A percentile compares a stretch with the other conserved stretches of the same genome.
These are phyloP conservation scores for Fusarium oxysporum DNA, from an alignment of 2,329 filamentous ascomycete species.

Conservation along the genomic window DNA sequence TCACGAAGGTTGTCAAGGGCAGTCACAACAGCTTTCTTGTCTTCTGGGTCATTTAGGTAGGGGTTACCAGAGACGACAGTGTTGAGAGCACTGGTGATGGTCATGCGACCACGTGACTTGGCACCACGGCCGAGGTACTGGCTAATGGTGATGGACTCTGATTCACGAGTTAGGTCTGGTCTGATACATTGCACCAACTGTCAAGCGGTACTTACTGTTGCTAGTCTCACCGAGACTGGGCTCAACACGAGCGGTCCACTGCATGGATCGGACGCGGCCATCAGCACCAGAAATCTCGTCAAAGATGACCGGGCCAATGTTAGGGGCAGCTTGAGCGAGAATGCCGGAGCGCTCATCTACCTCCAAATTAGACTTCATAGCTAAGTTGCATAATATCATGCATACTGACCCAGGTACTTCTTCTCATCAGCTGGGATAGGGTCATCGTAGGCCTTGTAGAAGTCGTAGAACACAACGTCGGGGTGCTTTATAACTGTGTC, in stretches of 20 bases:
- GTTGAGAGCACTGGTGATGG: slow-evolving; percentile 18
- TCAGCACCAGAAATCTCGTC: slow-evolving; percentile 16
- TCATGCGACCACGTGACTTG: slow-evolving; percentile 15
- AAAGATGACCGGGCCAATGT: slow-evolving; percentile 13
- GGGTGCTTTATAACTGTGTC: slow-evolving; percentile 11
- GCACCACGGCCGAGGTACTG: slow-evolving; percentile 20
- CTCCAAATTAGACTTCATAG: background rate
- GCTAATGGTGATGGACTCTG: slow-evolving; percentile 17
- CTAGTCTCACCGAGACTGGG: slow-evolving; percentile 5
- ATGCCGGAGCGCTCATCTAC: slow-evolving; percentile 1
- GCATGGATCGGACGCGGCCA: slow-evolving; percentile 2
- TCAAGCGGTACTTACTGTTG: background rate
- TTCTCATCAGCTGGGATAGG: background rate
- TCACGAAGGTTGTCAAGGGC: slow-evolving; percentile 14
- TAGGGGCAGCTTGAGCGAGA: slow-evolving; percentile 15
- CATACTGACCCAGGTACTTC: background rate
- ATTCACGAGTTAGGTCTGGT: background rate
- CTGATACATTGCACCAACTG: fast-evolving
- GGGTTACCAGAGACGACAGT: slow-evolving; percentile 15
- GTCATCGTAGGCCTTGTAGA: slow-evolving; percentile 5
- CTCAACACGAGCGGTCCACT: slow-evolving; percentile 18
- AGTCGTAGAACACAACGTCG: slow-evolving; percentile 13
- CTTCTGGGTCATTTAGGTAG: slow-evolving; percentile 11
- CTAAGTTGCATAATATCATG: fast-evolving
- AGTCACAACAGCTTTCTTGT: slow-evolving; percentile 15